phyloP scores from a whole-genome alignment of 1,284 basidiomycete genomes.

The Irpex sp. region DNA sequence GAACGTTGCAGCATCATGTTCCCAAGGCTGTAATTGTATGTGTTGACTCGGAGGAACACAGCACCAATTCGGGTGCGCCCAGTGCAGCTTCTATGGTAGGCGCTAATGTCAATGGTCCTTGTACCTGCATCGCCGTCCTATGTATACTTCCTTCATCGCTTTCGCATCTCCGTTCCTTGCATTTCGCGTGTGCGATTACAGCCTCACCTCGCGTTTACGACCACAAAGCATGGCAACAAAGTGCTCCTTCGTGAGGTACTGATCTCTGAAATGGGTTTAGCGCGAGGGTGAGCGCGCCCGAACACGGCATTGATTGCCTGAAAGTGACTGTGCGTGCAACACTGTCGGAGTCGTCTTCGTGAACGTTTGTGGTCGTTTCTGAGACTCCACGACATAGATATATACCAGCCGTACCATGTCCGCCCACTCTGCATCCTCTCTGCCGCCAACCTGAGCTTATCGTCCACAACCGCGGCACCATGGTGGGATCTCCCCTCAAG shows the following conservation, averaged over 20 bases:
- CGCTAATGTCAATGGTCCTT: too few species aligned
- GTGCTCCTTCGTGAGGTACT: background rate
- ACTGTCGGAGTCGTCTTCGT: background rate
- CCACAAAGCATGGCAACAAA: background rate
- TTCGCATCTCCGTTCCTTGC: background rate
- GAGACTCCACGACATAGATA: background rate
- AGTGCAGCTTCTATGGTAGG: too few species aligned
- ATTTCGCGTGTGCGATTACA: background rate
- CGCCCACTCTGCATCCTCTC: background rate
- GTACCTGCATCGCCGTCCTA: background rate
- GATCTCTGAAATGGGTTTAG: background rate
- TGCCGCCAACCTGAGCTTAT: background rate
- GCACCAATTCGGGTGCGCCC: too few species aligned
- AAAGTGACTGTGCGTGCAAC: background rate
- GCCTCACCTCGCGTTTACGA: background rate
- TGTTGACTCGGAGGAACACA: too few species aligned
- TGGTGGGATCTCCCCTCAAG: background rate
- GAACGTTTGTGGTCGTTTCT: background rate
- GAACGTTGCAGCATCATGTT: too few species aligned
- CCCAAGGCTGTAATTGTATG: too few species aligned
- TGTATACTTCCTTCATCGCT: background rate
- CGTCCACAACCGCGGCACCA: background rate
- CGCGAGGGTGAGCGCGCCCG: background rate
- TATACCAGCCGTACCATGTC: background rate
- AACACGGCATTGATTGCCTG: background rate